phyloP scores from a whole-genome alignment of 2,329 filamentous ascomycete species.

The Pestalotiopsis sp. region DNA sequence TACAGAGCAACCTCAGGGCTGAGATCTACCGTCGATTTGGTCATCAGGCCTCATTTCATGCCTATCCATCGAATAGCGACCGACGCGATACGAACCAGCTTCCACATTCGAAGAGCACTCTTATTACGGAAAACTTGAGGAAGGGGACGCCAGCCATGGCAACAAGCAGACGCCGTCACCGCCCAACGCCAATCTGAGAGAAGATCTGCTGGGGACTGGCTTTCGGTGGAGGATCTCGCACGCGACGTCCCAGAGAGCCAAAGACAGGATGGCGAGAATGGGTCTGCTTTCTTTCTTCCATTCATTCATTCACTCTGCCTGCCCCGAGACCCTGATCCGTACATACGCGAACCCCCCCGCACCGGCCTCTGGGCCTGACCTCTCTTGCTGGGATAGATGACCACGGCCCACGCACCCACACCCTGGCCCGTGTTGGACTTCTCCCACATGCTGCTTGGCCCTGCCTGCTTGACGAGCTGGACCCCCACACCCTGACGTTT shows the following conservation, averaged over 20 bases:
- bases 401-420: background rate
- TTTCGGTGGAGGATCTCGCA: background rate
- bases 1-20: no score
- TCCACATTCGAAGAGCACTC: background rate
- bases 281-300: background rate
- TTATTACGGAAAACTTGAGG: background rate
- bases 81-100: no score
- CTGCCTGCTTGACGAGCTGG: background rate
- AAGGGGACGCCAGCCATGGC: background rate
- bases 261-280: background rate
- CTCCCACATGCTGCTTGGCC: background rate
- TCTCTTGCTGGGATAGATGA: background rate
- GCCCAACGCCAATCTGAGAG: background rate
- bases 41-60: no score
- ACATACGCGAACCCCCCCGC: background rate
- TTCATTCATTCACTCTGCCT: background rate
- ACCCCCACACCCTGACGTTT: slow-evolving; percentile 9
- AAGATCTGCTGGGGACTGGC: background rate
- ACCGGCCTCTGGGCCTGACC: background rate
- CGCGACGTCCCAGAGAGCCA: background rate
- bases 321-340: background rate
- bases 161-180: background rate
- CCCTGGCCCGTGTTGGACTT: background rate
- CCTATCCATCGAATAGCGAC: no score
- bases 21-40: no score